phyloP scores from a whole-genome alignment of 306 rosid genomes.

The Quercus parvula region DNA sequence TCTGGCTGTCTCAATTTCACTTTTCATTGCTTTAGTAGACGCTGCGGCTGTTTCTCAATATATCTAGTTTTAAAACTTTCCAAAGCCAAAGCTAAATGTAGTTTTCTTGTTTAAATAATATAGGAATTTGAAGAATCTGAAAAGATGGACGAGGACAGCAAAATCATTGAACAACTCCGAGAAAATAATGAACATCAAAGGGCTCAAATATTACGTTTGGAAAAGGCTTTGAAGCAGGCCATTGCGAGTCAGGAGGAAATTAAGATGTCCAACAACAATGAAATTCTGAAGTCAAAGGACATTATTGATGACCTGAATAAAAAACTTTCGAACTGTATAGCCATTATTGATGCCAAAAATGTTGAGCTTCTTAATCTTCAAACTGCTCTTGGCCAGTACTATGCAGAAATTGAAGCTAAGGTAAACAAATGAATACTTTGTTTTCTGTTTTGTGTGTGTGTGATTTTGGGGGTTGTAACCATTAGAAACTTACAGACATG shows the following conservation, averaged over 20 bases:
- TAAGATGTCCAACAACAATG: conserved; percentile 49
- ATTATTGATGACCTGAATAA: conserved; percentile 71
- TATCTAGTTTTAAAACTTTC: conserved; percentile 2
- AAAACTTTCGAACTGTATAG: conserved; percentile 62
- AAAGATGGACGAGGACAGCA: conserved; percentile 97
- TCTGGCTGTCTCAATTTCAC: background rate
- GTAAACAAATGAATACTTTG: conserved; percentile 35
- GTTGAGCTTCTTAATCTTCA: conserved; percentile 83
- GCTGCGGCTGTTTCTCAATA: background rate
- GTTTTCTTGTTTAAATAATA: conserved; percentile 17
- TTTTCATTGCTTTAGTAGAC: conserved; percentile 6
- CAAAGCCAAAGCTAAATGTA: background rate
- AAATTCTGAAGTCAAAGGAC: conserved; percentile 61
- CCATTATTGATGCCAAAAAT: conserved; percentile 77
- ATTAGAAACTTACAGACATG: background rate
- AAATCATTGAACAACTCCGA: conserved; percentile 75
- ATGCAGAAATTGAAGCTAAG: conserved; percentile 99
- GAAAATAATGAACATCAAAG: conserved; percentile 56
- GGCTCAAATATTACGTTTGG: conserved; percentile 62
- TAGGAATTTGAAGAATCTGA: conserved; percentile 95
- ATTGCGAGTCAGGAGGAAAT: conserved; percentile 61
- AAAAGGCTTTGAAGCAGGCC: conserved; percentile 77
- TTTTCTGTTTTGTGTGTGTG: background rate
- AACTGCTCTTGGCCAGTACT: conserved; percentile 98
- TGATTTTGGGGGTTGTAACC: background rate